Evolutionary conservation across 495 filamentous ascomycete species (phyloP), one percentile per base, ranked within the genome.

Genomic region (Acidomyces sp.): DNA sequence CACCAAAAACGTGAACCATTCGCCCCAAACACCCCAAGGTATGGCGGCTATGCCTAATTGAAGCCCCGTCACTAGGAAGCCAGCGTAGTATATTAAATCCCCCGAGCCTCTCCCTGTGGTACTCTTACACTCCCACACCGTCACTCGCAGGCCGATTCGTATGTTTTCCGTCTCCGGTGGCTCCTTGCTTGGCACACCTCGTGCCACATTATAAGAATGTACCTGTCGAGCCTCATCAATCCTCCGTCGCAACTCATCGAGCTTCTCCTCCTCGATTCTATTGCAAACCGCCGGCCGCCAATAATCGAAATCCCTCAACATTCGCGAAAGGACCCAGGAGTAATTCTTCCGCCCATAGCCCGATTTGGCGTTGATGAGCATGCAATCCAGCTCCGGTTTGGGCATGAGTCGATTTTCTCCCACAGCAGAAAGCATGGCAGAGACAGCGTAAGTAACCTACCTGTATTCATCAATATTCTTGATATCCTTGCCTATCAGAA

Each of bases 21-120:
- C 56, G 9, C 59, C 53, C 3, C 46, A 45, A 6, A 70, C 2
- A 1, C 41, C 58, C 10, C 54, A 55, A 0, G 71, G 69, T 15
- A 72, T 63, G 2, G 57, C 46, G 0, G 69, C 56, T 30, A 76
- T 49, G 10, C 53, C 61, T 1, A 72, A 50, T 49, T 76, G 71
- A 0, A 70, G 4, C 2, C 65, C 10, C 4, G 53, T 50, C 4
- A 53, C 41, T 3, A 59, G 22, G 13, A 67, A 18, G 1, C 68
- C 66, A 10, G 37, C 51, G 39, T 46, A 62, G 32, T 56, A 63
- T 7, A 68, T n/a, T 3, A 49, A 10, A 31, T 53, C 49, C 10
- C 37, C 37, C 7, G 11, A 4, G 24, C 17, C 45, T 26, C 10
- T 39, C 12, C 37, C 37, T 4, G n/a, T 19, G 5, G 37, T 25